phyloP scores from a whole-genome alignment of 805 yeast genomes.

The Debaryomyces tyrocola region DNA sequence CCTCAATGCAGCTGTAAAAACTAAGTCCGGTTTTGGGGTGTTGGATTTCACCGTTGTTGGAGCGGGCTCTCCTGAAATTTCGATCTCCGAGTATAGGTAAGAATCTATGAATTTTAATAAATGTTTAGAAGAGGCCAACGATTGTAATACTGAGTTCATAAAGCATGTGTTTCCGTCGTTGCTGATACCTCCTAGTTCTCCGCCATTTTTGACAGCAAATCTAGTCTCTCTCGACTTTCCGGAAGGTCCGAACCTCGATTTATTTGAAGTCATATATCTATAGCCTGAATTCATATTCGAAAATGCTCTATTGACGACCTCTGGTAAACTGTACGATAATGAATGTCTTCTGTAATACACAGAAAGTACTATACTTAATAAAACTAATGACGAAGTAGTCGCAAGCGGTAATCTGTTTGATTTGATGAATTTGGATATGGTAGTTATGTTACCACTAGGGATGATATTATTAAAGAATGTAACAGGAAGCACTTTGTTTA shows the following conservation, averaged over 20 bases:
- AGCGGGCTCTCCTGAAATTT: conserved; percentile 20
- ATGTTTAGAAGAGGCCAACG: conserved; percentile 71
- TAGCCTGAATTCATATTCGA: conserved; percentile 15
- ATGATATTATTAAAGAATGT: background rate
- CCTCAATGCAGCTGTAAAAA: conserved; percentile 55
- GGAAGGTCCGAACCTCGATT: conserved; percentile 10
- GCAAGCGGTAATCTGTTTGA: conserved; percentile 5
- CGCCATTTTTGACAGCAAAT: conserved; percentile 59
- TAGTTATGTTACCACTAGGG: background rate
- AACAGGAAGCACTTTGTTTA: background rate
- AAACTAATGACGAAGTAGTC: conserved; percentile 10
- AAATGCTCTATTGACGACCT: conserved; percentile 7
- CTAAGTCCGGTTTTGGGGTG: conserved; percentile 24
- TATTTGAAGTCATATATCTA: conserved; percentile 7
- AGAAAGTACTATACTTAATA: conserved; percentile 3
- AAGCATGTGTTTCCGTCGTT: conserved; percentile 95
- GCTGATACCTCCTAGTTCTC: conserved; percentile 78
- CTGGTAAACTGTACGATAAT: conserved; percentile 7
- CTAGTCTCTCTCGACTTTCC: conserved; percentile 26
- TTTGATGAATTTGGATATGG: background rate
- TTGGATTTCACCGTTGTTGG: conserved; percentile 17
- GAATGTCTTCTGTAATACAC: conserved; percentile 3
- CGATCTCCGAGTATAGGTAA: conserved; percentile 27
- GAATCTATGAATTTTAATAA: conserved; percentile 56
- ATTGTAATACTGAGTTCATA: conserved; percentile 87